phyloP scores from a whole-genome alignment of 805 yeast genomes.

The Pichia nanzhaoensis region DNA sequence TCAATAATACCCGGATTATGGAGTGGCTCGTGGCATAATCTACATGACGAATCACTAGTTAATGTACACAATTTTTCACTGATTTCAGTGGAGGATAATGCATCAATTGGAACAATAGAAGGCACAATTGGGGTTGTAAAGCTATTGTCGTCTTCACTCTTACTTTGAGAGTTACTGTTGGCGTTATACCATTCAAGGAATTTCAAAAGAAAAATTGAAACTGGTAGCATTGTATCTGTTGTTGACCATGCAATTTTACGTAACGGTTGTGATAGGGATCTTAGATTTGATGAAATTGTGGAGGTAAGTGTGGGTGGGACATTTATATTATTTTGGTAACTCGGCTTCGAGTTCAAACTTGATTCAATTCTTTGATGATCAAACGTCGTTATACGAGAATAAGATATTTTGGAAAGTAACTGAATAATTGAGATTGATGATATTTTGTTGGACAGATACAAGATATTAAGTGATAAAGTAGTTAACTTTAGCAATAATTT shows the following conservation, averaged over 20 bases:
- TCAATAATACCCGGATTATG: slow-evolving; percentile 82
- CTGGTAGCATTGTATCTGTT: slow-evolving; percentile 54
- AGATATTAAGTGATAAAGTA: slow-evolving; percentile 51
- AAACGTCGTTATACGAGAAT: slow-evolving; percentile 50
- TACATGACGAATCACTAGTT: slow-evolving; percentile 40
- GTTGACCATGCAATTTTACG: slow-evolving; percentile 23
- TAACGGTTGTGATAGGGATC: slow-evolving; percentile 17
- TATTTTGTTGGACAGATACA: slow-evolving; percentile 59
- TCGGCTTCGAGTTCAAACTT: neutral
- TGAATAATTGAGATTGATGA: slow-evolving; percentile 61
- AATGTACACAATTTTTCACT: slow-evolving; percentile 22
- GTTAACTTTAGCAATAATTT: slow-evolving; percentile 40
- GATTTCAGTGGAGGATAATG: slow-evolving; percentile 8
- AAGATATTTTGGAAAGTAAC: slow-evolving; percentile 53
- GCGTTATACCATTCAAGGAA: slow-evolving; percentile 92
- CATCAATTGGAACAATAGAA: slow-evolving; percentile 2
- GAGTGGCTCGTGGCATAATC: slow-evolving; percentile 58
- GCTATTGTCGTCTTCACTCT: slow-evolving; percentile 36
- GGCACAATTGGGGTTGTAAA: slow-evolving; percentile 10
- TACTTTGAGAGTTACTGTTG: slow-evolving; percentile 57
- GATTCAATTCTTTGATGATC: slow-evolving; percentile 40
- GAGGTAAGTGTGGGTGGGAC: slow-evolving; percentile 8
- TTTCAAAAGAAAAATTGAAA: slow-evolving; percentile 73
- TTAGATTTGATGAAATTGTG: neutral
- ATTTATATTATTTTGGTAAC: neutral